These are phyloP conservation scores for Monosporascus cannonballus DNA, from an alignment of 2,329 filamentous ascomycete genomes.

Conservation along the genomic window DNA sequence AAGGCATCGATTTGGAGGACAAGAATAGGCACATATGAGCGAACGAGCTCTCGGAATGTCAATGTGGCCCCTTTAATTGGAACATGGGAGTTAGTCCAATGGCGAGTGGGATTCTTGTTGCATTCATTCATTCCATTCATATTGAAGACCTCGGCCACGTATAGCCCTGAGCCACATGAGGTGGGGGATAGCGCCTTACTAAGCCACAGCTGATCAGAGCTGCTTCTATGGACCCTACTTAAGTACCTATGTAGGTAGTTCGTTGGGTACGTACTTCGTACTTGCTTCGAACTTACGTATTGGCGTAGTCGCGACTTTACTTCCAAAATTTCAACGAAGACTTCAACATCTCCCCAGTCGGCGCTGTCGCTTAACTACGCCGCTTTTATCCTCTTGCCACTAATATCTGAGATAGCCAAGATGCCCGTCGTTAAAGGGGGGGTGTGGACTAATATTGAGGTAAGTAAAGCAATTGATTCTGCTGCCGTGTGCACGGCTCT, in stretches of 20 bases:
- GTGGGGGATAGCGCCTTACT: neutral
- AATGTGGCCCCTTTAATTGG: no score
- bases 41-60: no score
- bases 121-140: no score
- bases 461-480: neutral
- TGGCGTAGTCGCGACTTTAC: neutral
- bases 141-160: neutral
- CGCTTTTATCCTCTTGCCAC: neutral
- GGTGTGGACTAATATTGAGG: constrained; percentile 64
- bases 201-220: neutral
- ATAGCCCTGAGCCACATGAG: neutral
- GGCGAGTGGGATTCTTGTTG: no score
- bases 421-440: constrained; percentile 73
- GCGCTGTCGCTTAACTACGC: neutral
- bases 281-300: neutral
- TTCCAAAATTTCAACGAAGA: neutral
- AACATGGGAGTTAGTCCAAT: no score
- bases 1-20: no score
- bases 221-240: no score
- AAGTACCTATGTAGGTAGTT: neutral
- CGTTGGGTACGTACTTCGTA: no score
- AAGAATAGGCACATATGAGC: no score
- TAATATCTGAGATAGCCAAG: constrained; percentile 17
- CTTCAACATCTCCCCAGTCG: neutral
- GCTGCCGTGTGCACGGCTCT: neutral